Evolutionary conservation across 345 rosid genomes (phyloP), one percentile per base, ranked within the genome.

Genomic region (Camelina laxa): DNA sequence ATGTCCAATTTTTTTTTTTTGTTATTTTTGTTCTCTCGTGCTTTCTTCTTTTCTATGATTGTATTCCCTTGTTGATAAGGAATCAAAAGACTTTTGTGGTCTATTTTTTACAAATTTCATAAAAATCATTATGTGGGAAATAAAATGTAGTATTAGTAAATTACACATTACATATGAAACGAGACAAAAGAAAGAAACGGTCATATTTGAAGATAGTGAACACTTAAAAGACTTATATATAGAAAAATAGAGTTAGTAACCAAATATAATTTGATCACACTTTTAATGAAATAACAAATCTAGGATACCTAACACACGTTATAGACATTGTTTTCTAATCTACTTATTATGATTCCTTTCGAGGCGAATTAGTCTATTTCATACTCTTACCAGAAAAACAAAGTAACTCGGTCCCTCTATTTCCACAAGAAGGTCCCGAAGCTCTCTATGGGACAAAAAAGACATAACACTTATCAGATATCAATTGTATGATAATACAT

Each of bases 221-320:
- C 59, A 33, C 59, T 47, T 35, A 35, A 16, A 16, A n/a, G 24
- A 48, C 67, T 6, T 10, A 11, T 5, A 4, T 27, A 27, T 10
- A 56, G 13, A 21, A 19, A 66, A 5, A 14, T 42, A 16, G 60
- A 74, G 67, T 38, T 57, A 39, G 72, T 58, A 49, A 66, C 67
- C 67, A 67, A 67, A 75, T 51, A 27, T 59, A 59, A 58, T 67
- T 38, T 38, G 67, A 59, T 58, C 55, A 59, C 67, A 59, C 41
- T 39, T 41, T 27, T 27, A 53, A 63, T 9, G 51, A 14, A 67
- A 19, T 49, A 59, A 59, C 54, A 42, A 69, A 75, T 68, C 56
- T 68, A 75, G 31, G 69, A 45, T 61, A 75, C 79, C 79, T 68
- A 75, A 68, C 74, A 68, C 74, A 75, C 74, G 63, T 68, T 68